Percentiles rank a stretch among this genome's conserved stretches.
Conservation (phyloP, 2,329 filamentous ascomycete species). For the Aspergillus sp. region DNA sequence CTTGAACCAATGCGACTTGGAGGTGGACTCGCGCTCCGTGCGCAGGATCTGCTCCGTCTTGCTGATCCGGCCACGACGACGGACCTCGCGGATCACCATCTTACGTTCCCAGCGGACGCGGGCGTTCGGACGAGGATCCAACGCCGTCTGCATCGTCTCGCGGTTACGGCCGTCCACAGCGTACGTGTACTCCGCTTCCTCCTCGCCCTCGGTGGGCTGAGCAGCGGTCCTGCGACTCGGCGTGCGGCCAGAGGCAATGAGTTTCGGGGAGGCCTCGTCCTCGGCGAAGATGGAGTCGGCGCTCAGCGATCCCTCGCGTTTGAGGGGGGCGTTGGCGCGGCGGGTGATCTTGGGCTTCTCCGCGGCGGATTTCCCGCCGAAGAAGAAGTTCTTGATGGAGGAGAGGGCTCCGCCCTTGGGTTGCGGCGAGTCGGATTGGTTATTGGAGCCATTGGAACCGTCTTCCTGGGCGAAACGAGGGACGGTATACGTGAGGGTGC, state of each 20-base stretch:
- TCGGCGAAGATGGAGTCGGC: slow-evolving; percentile 45
- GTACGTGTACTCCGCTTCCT: slow-evolving; percentile 10
- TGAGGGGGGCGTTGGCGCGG: slow-evolving; percentile 28
- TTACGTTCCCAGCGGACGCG: slow-evolving; percentile 77
- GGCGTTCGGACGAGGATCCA: slow-evolving; percentile 73
- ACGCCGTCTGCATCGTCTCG: slow-evolving; percentile 58
- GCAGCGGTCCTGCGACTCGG: slow-evolving; percentile 23
- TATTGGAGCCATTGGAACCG: slow-evolving; percentile 13
- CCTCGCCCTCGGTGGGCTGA: slow-evolving; percentile 12
- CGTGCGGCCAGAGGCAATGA: slow-evolving; percentile 26
- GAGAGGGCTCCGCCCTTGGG: slow-evolving; percentile 27
- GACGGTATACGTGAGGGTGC: slow-evolving; percentile 35
- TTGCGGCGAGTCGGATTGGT: slow-evolving; percentile 12
- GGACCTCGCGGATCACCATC: slow-evolving; percentile 76
- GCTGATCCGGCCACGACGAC: slow-evolving; percentile 64
- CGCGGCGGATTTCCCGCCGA: slow-evolving; percentile 24
- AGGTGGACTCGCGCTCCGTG: slow-evolving; percentile 58
- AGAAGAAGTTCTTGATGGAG: slow-evolving; percentile 36
- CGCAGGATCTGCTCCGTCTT: slow-evolving; percentile 67
- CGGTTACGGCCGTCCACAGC: slow-evolving; percentile 43
- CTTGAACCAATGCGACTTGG: slow-evolving; percentile 70
- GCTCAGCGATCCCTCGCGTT: slow-evolving; percentile 35
- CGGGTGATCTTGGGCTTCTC: slow-evolving; percentile 30
- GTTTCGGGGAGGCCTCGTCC: slow-evolving; percentile 28
- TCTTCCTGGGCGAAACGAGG: slow-evolving; percentile 31